phyloP scores from a whole-genome alignment of 1,284 basidiomycete genomes.

The Irpex rosettiformis region DNA sequence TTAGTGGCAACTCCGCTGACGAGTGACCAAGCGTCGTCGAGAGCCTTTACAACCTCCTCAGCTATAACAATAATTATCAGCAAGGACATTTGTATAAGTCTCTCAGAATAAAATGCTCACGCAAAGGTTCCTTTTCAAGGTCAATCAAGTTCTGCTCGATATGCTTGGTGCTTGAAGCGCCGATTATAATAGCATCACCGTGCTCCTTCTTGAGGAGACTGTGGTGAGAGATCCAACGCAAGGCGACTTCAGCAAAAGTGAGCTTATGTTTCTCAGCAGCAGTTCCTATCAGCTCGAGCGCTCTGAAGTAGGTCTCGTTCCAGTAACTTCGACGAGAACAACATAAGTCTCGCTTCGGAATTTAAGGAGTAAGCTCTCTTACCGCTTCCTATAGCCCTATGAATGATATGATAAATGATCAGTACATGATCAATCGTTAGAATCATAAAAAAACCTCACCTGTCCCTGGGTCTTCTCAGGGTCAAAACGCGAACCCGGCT shows the following conservation, averaged over 20 bases:
- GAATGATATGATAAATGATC: constrained; percentile 17
- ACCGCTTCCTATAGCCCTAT: constrained; percentile 27
- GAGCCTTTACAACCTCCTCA: constrained; percentile 33
- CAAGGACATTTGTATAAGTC: background rate
- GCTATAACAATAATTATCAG: constrained; percentile 18
- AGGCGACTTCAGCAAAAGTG: constrained; percentile 11
- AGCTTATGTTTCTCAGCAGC: constrained; percentile 11
- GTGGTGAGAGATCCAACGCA: constrained; percentile 30
- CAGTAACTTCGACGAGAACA: constrained; percentile 8
- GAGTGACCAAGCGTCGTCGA: constrained; percentile 36
- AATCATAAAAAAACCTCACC: constrained; percentile 15
- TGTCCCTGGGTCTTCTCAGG: constrained; percentile 29
- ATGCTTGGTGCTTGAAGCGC: background rate
- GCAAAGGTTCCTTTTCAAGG: constrained; percentile 56
- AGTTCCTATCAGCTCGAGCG: constrained; percentile 8
- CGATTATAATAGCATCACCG: constrained; percentile 22
- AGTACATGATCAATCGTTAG: background rate
- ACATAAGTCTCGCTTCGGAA: background rate
- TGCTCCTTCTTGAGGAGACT: constrained; percentile 24
- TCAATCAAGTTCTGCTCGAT: constrained; percentile 44
- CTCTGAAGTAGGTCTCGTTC: constrained; percentile 17
- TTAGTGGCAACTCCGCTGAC: constrained; percentile 29
- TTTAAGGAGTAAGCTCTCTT: constrained; percentile 34
- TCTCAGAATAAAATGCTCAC: constrained; percentile 30
- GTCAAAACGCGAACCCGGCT: constrained; percentile 39